Base-by-base conservation (phyloP, 2,329 filamentous ascomycete genomes). In the Fusarium bactridioides region DNA sequence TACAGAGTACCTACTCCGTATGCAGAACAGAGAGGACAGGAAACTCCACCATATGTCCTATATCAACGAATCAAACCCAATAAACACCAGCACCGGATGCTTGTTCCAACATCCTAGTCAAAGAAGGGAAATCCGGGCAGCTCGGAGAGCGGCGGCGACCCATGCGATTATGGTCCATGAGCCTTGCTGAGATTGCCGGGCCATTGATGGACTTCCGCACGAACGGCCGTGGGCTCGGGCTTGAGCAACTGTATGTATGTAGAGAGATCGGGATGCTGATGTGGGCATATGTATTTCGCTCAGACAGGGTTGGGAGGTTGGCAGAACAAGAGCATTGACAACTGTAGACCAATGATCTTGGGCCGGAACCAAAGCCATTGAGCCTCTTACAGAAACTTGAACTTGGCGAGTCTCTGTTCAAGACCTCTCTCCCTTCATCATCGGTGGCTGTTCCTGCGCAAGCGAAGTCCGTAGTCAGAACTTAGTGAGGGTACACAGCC, bases 151-250 rank as follows among this genome's bases (percentile, higher is more conserved):
- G 41, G 66, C 60, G 69, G 69, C 53, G 61, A 63, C 64, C 69
- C 64, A 75, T 71, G 68, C 56, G 61, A 68, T 62, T 35, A 66
- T 40, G 50, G 50, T 23, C 69, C 61, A 69, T 70, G 48, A 35
- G 48, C 48, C 29, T 35, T 51, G 48, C 29, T 51, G 29, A 51
- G 19, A 31, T 35, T 51, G 31, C 31, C 62, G 63, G 65, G 61
- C 73, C 67, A 71, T 68, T 68, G 60, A 50, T 69, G 65, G 66
- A 40, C 65, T 73, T 76, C 74, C 75, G 67, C 67, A 75, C 67
- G 61, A 76, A 70, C 75, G 70, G 72, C 72, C 67, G 75, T 65
- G 74, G 70, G 65, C 75, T 75, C 66, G 64, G 67, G 56, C 75
- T 75, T 67, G 69, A 65, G 56, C 62, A 67, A 76, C 66, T 50